Evolutionary conservation across 306 rosid species (phyloP), one percentile per base, ranked within the genome.

Genomic region (Neltuma alba): DNA sequence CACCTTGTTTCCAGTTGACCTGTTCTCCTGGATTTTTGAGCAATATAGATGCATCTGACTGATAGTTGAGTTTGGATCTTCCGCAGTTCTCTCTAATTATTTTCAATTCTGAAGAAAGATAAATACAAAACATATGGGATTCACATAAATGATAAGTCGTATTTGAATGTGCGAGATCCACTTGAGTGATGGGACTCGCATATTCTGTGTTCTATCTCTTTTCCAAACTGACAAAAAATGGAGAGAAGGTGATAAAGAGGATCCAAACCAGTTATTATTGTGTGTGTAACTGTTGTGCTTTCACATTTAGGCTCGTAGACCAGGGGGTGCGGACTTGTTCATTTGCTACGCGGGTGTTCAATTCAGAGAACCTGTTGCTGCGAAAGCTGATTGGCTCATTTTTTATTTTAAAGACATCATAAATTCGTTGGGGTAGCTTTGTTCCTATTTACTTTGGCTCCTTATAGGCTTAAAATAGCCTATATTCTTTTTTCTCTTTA

Each of bases 301-400:
- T 44, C 48, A 44, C 42, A 18, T 71, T 16, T 83, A 94, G 97
- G 97, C 95, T 44, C 91, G 95, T 36, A 81, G 82, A 82, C 95
- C 97, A 1, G 97, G 92, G 47, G 98, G 97, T 64, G 98, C 98
- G 3, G 93, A 94, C 79, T 8, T 89, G 88, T 94, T 91, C 86
- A 72, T 94, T 15, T 94, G 97, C 87, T 92, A 91, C 37, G 97
- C 88, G 6, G 97, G 98, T 67, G 95, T 94, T 79, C 92, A 91
- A 81, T 89, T 83, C 47, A 92, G 99, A 64, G 89, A 88, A 54
- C 87, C 92, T 64, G 97, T 90, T 9, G 92, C 94, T 0, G 87
- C 76, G 13, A 86, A 88, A 48, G 92, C 92, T 38, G 90, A 86
- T 76, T 90, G 94, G 94, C 78, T 88, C 57, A 88, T 88, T 86